phyloP scores from a whole-genome alignment of 1,139 yeast genomes.

The Geotrichum macrosporum region DNA sequence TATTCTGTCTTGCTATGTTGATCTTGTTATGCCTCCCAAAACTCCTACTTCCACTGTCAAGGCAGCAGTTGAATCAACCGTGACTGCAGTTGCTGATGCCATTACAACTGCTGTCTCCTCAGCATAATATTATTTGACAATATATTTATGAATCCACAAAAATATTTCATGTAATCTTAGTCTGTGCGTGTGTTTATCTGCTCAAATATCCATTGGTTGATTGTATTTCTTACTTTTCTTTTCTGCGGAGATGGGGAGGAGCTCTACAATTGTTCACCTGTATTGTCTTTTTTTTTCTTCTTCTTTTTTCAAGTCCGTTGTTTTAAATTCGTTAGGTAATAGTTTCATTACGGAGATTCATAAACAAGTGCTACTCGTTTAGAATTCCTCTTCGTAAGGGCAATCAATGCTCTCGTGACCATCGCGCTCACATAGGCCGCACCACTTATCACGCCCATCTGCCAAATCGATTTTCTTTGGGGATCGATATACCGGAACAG shows the following conservation, averaged over 20 bases:
- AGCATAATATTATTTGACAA: neutral
- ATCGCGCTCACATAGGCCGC: conserved; percentile 84
- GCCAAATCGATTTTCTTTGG: conserved; percentile 54
- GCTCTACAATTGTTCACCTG: too few species aligned
- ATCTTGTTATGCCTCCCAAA: conserved; percentile 36
- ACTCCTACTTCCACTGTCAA: conserved; percentile 24
- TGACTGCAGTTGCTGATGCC: conserved; percentile 4
- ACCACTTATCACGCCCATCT: conserved; percentile 75
- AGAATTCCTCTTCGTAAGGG: conserved; percentile 66
- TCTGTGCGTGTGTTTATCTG: too few species aligned
- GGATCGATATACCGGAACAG: conserved; percentile 3
- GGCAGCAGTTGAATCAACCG: conserved; percentile 5
- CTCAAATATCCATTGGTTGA: too few species aligned
- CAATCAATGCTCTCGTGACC: conserved; percentile 87
- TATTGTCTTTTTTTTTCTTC: too few species aligned
- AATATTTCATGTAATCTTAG: too few species aligned
- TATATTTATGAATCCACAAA: too few species aligned
- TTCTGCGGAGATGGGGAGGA: too few species aligned
- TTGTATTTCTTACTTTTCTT: too few species aligned
- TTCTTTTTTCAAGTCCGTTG: too few species aligned
- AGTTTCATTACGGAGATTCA: too few species aligned
- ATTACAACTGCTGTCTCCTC: conserved; percentile 5
- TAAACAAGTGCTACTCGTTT: too few species aligned
- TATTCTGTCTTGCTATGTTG: conserved; percentile 37
- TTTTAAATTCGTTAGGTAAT: too few species aligned